phyloP scores from a whole-genome alignment of 345 rosid species.

The Populus davidiana region DNA sequence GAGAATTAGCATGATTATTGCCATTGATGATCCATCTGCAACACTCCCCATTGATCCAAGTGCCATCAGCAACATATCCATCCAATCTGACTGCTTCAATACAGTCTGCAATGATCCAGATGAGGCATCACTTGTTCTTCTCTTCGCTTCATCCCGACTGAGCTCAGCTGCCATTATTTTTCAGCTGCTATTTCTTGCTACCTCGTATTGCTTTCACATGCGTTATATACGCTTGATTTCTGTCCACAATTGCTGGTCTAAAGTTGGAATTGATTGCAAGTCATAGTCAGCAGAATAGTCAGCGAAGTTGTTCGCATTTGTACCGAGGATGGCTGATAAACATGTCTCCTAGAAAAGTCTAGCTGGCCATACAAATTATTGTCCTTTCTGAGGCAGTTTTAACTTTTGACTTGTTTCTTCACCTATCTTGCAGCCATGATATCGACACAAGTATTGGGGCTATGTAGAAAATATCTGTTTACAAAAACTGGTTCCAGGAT shows the following conservation, averaged over 20 bases:
- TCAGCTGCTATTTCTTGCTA: background rate
- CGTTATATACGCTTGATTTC: background rate
- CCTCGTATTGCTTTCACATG: background rate
- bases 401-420: background rate
- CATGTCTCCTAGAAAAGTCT: background rate
- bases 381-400: background rate
- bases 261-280: background rate
- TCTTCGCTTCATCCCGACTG: background rate
- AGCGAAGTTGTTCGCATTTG: background rate
- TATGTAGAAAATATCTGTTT: too few species aligned
- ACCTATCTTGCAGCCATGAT: background rate
- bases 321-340: background rate
- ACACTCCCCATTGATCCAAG: slow-evolving; percentile 26
- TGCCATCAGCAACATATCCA: slow-evolving; percentile 25
- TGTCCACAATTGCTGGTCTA: background rate
- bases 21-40: slow-evolving; percentile 24
- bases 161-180: background rate
- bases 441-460: background rate
- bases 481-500: too few species aligned
- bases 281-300: background rate
- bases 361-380: background rate
- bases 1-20: slow-evolving; percentile 23
- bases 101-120: background rate
- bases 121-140: background rate
- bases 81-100: slow-evolving; percentile 17